phyloP scores from a whole-genome alignment of 306 rosid species.

The Boehmeria nivea region DNA sequence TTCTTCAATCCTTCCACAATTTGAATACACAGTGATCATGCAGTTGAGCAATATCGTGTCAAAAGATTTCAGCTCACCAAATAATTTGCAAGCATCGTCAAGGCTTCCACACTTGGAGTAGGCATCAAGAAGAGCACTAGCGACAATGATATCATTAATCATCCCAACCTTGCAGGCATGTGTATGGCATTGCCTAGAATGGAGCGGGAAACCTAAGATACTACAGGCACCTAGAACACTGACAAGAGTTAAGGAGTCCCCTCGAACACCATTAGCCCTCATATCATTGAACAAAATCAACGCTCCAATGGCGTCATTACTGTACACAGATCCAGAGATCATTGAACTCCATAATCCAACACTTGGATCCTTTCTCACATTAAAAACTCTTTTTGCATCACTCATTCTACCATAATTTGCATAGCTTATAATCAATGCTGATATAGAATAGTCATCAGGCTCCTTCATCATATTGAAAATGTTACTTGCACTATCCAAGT shows the following conservation, averaged over 20 bases:
- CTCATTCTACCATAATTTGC: constrained; percentile 56
- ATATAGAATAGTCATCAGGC: constrained; percentile 68
- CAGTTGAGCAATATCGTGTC: constrained; percentile 65
- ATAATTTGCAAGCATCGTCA: constrained; percentile 63
- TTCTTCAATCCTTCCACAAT: constrained; percentile 65
- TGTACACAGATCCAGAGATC: constrained; percentile 60
- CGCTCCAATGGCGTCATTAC: constrained; percentile 52
- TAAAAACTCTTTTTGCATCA: constrained; percentile 65
- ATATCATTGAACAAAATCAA: constrained; percentile 45
- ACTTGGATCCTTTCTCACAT: constrained; percentile 37
- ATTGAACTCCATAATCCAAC: constrained; percentile 60
- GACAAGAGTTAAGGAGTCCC: constrained; percentile 46
- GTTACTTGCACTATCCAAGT: constrained; percentile 52
- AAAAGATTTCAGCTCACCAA: constrained; percentile 48
- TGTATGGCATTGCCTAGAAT: constrained; percentile 52
- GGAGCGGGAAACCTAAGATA: constrained; percentile 33
- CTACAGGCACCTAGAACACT: constrained; percentile 53
- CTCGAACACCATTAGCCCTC: constrained; percentile 46
- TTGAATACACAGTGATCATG: constrained; percentile 66
- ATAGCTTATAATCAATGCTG: constrained; percentile 63
- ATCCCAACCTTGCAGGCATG: constrained; percentile 52
- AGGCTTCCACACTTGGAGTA: constrained; percentile 60
- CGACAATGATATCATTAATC: constrained; percentile 41
- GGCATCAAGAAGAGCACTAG: constrained; percentile 68
- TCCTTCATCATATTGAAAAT: constrained; percentile 43